Evolutionary conservation across 371 early-diverging fungal species (phyloP).

Genomic region (Circinella minor): DNA sequence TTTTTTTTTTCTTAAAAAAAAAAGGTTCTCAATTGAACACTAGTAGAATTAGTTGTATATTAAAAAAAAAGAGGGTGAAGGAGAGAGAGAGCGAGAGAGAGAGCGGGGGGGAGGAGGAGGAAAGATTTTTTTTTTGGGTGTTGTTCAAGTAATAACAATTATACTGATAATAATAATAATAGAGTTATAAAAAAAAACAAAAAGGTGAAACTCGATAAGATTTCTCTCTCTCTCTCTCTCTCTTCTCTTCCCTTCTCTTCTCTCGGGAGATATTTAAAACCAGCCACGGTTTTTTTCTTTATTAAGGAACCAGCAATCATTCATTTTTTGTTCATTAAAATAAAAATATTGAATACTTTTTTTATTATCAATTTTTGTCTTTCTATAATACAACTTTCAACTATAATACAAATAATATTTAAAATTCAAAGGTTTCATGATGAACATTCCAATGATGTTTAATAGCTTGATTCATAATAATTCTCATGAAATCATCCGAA

Average conservation of each 20-base stretch:
- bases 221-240: too few relatives aligned
- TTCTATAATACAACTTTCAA: background rate
- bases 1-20: background rate
- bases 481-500: slow-evolving; percentile 35
- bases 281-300: background rate
- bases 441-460: slow-evolving; percentile 34
- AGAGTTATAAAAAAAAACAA: background rate
- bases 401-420: slow-evolving; percentile 5
- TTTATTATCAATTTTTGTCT: background rate
- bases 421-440: slow-evolving; percentile 53
- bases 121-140: too few relatives aligned
- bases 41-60: too few relatives aligned
- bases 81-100: too few relatives aligned
- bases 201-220: background rate
- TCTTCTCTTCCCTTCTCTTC: too few relatives aligned
- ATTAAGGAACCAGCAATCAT: background rate
- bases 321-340: too few relatives aligned
- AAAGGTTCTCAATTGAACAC: too few relatives aligned
- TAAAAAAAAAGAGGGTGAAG: too few relatives aligned
- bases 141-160: too few relatives aligned
- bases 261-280: background rate
- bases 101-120: too few relatives aligned
- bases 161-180: too few relatives aligned
- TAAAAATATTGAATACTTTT: background rate
- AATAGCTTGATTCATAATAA: slow-evolving; percentile 39